Evolutionary conservation across 192 early-diverging fungal species (phyloP).

Genomic region (Backusella mclennaniae): DNA sequence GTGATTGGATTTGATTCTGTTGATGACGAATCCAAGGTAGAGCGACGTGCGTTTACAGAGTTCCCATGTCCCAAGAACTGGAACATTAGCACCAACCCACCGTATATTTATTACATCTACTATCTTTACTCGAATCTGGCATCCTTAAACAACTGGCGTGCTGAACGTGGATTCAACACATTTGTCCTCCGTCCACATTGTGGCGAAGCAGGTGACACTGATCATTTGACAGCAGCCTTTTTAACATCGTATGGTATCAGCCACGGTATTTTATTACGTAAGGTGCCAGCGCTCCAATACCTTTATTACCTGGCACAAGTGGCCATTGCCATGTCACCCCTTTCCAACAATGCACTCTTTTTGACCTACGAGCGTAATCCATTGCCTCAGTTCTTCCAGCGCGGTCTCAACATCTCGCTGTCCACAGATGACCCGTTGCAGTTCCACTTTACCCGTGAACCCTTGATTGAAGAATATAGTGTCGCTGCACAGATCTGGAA

Average conservation of each 20-base stretch:
- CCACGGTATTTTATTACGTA: slow-evolving; percentile 92
- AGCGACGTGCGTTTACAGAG: slow-evolving; percentile 79
- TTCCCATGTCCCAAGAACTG: slow-evolving; percentile 69
- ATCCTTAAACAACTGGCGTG: slow-evolving; percentile 77
- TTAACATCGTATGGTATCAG: slow-evolving; percentile 83
- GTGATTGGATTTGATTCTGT: slow-evolving; percentile 94
- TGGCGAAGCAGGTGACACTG: slow-evolving; percentile 95
- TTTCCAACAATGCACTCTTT: slow-evolving; percentile 96
- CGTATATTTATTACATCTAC: slow-evolving; percentile 93
- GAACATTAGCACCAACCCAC: slow-evolving; percentile 70
- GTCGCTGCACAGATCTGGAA: slow-evolving; percentile 97
- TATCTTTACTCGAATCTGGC: slow-evolving; percentile 89
- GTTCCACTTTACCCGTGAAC: slow-evolving; percentile 97
- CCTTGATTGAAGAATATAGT: slow-evolving; percentile 95
- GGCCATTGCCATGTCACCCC: slow-evolving; percentile 94
- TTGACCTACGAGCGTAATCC: slow-evolving; percentile 92
- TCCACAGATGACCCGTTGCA: slow-evolving; percentile 95
- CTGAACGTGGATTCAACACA: slow-evolving; percentile 77
- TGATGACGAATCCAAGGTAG: slow-evolving; percentile 91
- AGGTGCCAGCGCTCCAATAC: slow-evolving; percentile 93
- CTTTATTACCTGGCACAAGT: slow-evolving; percentile 95
- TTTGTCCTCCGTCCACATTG: slow-evolving; percentile 93
- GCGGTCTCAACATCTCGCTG: slow-evolving; percentile 90
- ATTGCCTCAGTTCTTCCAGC: slow-evolving; percentile 87
- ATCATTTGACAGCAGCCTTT: slow-evolving; percentile 88